Evolutionary conservation across 2,329 filamentous ascomycete genomes (phyloP).

Genomic region (Xylaria arbuscula): DNA sequence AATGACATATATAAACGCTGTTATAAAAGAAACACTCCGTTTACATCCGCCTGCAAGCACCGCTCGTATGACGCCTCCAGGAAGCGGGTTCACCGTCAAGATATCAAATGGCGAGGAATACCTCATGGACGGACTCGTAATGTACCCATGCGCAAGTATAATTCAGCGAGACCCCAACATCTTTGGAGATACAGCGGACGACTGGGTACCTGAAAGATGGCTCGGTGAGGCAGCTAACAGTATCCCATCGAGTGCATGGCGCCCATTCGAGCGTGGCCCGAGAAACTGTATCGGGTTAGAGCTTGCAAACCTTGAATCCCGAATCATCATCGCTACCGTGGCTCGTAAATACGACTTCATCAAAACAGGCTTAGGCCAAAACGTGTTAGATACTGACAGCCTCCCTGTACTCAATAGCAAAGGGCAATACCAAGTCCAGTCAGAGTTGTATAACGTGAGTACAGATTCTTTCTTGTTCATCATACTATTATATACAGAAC

Average conservation of each 20-base stretch:
- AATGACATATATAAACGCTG: conserved; percentile 32
- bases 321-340: conserved; percentile 41
- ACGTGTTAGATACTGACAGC: background rate
- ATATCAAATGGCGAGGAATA: conserved; percentile 23
- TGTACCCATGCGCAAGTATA: conserved; percentile 31
- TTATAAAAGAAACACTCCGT: conserved; percentile 39
- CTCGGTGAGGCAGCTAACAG: conserved; percentile 25
- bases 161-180: conserved; percentile 42
- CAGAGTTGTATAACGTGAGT: conserved; percentile 12
- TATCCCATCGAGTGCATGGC: conserved; percentile 30
- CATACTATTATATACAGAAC: background rate
- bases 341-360: conserved; percentile 49
- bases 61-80: conserved; percentile 28
- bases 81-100: conserved; percentile 35
- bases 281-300: conserved; percentile 64
- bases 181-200: conserved; percentile 41
- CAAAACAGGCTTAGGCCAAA: conserved; percentile 50
- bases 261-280: conserved; percentile 58
- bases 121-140: conserved; percentile 36
- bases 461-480: background rate
- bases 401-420: background rate
- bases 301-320: conserved; percentile 52
- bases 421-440: background rate
- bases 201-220: conserved; percentile 48
- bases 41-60: conserved; percentile 37